Evolutionary conservation across 2,329 filamentous ascomycete genomes (phyloP), one percentile per base, ranked within the genome.

Genomic region (Penicillium sp.): DNA sequence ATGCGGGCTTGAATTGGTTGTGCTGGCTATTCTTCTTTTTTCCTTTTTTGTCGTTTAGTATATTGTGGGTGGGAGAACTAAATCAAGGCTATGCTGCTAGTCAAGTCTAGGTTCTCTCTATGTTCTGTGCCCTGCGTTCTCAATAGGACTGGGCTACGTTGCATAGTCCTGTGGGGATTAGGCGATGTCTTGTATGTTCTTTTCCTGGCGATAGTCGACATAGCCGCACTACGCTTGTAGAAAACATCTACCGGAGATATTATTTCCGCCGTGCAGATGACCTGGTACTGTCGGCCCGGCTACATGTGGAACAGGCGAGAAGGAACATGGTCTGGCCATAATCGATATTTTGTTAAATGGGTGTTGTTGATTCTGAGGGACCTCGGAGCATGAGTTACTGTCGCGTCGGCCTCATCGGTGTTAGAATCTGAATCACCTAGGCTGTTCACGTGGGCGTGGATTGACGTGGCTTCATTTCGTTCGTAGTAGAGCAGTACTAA

Each of bases 381-480:
- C 14, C 20, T 46, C 9, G 34, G 32, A 24, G 14, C 4, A 43
- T 16, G 14, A 18, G 9, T n/a, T 16, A 16, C 16, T 16, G 11
- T 31, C 14, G 13, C 11, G 11, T 61, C 58, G 58, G 61, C 55
- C 58, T 60, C 56, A 60, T 59, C n/a, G 8, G 13, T 44, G 42
- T 22, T 39, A 50, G 55, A 42, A 46, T 52, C 29, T 14, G 20
- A 44, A 44, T 46, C 53, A 52, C 43, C 20, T 32, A 20, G 38
- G 10, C 34, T 54, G 48, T 49, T 63, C 62, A 63, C 59, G 62
- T 60, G 63, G 55, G 49, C 49, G 51, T 14, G 11, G 13, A 29
- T 65, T 63, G 61, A 62, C 63, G 59, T 65, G 61, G 61, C 62
- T 46, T 50, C 46, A 16, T 54, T 60, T 50, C 38, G 57, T 64